Conservation (phyloP, 2,329 filamentous ascomycete genomes). For the Aspergillus amoenus region DNA sequence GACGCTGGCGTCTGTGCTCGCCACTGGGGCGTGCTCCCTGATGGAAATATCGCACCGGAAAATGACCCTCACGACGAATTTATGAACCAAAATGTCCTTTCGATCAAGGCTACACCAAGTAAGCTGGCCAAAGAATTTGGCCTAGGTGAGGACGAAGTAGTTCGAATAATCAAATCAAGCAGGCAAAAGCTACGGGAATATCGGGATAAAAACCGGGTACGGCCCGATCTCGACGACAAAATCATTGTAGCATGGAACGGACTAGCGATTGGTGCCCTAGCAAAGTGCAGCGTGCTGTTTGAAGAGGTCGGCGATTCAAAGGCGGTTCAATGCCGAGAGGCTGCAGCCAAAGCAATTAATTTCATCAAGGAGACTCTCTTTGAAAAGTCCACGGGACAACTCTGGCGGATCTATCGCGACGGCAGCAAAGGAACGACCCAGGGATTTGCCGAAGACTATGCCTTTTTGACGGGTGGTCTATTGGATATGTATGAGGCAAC, state of each 20-base stretch:
- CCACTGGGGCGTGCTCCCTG: slow-evolving; percentile 79
- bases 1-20: slow-evolving; percentile 73
- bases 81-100: slow-evolving; percentile 86
- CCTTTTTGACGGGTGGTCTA: slow-evolving; percentile 79
- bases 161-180: slow-evolving; percentile 65
- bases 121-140: slow-evolving; percentile 75
- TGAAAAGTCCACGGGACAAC: slow-evolving; percentile 58
- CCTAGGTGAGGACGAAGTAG: slow-evolving; percentile 67
- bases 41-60: slow-evolving; percentile 80
- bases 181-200: slow-evolving; percentile 68
- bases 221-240: slow-evolving; percentile 82
- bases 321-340: slow-evolving; percentile 60
- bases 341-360: slow-evolving; percentile 65
- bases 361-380: slow-evolving; percentile 77
- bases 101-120: slow-evolving; percentile 65
- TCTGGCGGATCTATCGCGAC: slow-evolving; percentile 74
- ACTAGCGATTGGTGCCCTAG: slow-evolving; percentile 79
- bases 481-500: slow-evolving; percentile 83
- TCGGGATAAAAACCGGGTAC: slow-evolving; percentile 70
- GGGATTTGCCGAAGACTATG: slow-evolving; percentile 92
- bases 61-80: slow-evolving; percentile 93
- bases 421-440: slow-evolving; percentile 61
- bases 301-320: slow-evolving; percentile 57
- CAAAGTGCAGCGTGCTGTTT: slow-evolving; percentile 71
- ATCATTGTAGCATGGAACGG: slow-evolving; percentile 87